phyloP scores from a whole-genome alignment of 306 rosid genomes.

The Prunus fruticosa region DNA sequence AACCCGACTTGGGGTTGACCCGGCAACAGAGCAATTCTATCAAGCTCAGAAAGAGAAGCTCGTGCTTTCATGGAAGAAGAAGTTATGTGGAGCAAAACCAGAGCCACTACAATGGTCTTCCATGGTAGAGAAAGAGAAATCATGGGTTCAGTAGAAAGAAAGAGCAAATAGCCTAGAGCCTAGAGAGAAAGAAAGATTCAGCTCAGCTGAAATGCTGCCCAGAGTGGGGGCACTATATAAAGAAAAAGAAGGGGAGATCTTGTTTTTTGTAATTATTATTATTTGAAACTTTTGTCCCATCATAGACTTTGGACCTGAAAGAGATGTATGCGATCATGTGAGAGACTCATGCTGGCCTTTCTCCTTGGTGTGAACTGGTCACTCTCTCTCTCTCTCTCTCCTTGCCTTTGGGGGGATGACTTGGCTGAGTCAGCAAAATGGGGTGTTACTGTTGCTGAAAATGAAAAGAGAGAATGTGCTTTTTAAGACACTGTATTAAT shows the following conservation, averaged over 20 bases:
- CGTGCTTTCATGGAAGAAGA: constrained; percentile 25
- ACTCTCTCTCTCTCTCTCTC: not conserved
- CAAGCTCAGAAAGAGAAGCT: constrained; percentile 29
- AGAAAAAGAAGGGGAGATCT: constrained; percentile 4
- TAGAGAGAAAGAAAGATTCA: constrained; percentile 6
- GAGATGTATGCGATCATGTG: constrained; percentile 10
- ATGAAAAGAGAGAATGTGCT: constrained; percentile 13
- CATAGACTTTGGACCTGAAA: constrained; percentile 21
- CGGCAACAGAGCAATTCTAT: constrained; percentile 54
- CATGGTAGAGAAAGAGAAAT: constrained; percentile 25
- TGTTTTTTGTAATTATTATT: constrained; percentile 34
- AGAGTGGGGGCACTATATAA: constrained; percentile 32
- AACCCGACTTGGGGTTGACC: constrained; percentile 80
- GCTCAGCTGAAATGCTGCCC: constrained; percentile 1
- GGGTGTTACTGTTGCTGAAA: constrained; percentile 6
- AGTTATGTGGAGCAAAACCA: constrained; percentile 27
- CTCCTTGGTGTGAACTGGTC: not conserved
- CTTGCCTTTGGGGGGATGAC: not conserved
- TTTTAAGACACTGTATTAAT: not conserved
- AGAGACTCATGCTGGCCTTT: not conserved
- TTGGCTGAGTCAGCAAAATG: constrained; percentile 14
- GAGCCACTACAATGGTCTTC: constrained; percentile 31
- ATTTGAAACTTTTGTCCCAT: constrained; percentile 20
- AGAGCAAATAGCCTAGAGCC: constrained; percentile 9
- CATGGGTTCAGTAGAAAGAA: constrained; percentile 16